Percentiles rank a stretch among this genome's conserved stretches.
These are phyloP conservation scores for Linum trigynum DNA, from an alignment of 345 rosid species.

Conservation along the genomic window DNA sequence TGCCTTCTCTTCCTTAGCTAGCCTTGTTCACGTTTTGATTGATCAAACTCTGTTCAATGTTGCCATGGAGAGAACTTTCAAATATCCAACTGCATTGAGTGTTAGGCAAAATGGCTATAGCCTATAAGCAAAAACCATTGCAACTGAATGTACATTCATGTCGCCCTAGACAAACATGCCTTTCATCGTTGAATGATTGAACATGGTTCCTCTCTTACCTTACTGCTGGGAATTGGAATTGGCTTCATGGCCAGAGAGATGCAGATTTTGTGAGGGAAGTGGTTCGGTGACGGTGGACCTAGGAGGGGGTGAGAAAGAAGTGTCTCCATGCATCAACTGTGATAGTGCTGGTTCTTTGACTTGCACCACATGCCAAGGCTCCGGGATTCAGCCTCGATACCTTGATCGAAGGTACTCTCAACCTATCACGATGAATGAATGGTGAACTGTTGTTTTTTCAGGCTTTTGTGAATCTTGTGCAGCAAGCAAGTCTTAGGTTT, in stretches of 20 bases:
- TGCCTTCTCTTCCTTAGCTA: too few species aligned
- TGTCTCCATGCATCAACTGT: constrained; percentile 69
- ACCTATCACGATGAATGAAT: background rate
- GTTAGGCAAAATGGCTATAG: too few species aligned
- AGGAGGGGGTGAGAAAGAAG: constrained; percentile 72
- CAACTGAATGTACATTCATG: too few species aligned
- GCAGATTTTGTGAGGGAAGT: constrained; percentile 78
- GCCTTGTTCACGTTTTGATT: too few species aligned
- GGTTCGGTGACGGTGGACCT: constrained; percentile 62
- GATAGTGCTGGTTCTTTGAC: constrained; percentile 78
- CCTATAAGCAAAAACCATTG: too few species aligned
- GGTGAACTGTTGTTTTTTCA: too few species aligned
- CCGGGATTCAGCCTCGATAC: constrained; percentile 92
- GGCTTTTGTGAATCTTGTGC: background rate
- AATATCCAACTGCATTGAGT: too few species aligned
- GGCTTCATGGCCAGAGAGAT: constrained; percentile 39
- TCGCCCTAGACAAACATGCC: too few species aligned
- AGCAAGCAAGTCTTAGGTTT: too few species aligned
- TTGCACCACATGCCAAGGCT: constrained; percentile 95
- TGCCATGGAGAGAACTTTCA: too few species aligned
- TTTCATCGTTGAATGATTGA: too few species aligned
- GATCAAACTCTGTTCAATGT: too few species aligned
- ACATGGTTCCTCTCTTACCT: constrained; percentile 4
- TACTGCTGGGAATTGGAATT: background rate
- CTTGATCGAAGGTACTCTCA: constrained; percentile 81